A percentile compares a stretch with the other conserved stretches of the same genome.
Conservation (phyloP, 2,329 filamentous ascomycete genomes). For the Pseudogymnoascus sp. region DNA sequence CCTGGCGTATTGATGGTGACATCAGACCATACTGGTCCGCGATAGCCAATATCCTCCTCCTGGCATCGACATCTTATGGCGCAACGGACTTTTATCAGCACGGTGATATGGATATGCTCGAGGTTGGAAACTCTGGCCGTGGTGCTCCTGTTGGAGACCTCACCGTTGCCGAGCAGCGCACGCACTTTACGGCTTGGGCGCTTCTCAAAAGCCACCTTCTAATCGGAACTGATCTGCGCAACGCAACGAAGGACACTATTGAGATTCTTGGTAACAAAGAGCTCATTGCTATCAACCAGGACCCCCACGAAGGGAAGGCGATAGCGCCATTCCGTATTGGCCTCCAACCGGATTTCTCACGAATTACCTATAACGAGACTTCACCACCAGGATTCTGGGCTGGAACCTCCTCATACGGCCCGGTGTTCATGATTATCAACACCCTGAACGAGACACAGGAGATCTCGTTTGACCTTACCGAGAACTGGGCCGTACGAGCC, state of each 20-base stretch:
- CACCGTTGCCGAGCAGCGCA: slow-evolving; percentile 22
- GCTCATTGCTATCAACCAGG: slow-evolving; percentile 23
- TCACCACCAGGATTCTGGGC: slow-evolving; percentile 18
- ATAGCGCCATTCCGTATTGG: slow-evolving; percentile 20
- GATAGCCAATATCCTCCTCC: not conserved
- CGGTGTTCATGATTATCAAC: slow-evolving; percentile 24
- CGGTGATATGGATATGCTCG: slow-evolving; percentile 8
- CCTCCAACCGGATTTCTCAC: slow-evolving; percentile 16
- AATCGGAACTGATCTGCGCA: slow-evolving; percentile 11
- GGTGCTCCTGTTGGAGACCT: slow-evolving; percentile 22
- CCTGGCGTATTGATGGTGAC: slow-evolving; percentile 25
- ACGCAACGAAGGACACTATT: slow-evolving; percentile 17
- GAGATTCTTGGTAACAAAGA: slow-evolving; percentile 20
- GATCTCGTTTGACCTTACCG: slow-evolving; percentile 21
- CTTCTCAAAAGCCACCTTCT: slow-evolving; percentile 24
- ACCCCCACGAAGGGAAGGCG: slow-evolving; percentile 18
- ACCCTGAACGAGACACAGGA: slow-evolving; percentile 14
- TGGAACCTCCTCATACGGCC: slow-evolving; percentile 21
- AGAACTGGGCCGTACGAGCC: slow-evolving; percentile 21
- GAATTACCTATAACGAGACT: slow-evolving; percentile 18
- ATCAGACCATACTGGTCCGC: slow-evolving; percentile 28
- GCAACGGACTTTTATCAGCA: not conserved
- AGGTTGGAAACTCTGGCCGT: slow-evolving; percentile 26
- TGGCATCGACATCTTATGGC: not conserved
- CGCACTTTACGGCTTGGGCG: slow-evolving; percentile 32